Percentiles rank a stretch among this genome's conserved stretches.
These are phyloP conservation scores for Diplodia sapinea DNA, from an alignment of 2,329 filamentous ascomycete species.

Conservation along the genomic window DNA sequence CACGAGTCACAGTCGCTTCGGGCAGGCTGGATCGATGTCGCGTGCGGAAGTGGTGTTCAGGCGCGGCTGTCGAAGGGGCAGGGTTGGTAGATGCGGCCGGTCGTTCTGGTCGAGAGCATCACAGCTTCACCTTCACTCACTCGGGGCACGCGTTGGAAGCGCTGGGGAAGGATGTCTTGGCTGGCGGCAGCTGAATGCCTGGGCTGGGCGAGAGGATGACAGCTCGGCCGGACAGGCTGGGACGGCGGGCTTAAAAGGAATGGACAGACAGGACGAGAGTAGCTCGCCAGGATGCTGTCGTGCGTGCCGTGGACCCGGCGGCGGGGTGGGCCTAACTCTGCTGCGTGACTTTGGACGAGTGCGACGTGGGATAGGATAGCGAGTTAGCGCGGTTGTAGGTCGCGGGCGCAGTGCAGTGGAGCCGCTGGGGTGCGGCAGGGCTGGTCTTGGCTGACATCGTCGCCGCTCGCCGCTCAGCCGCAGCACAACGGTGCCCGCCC, in stretches of 20 bases:
- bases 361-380: constrained; percentile 22
- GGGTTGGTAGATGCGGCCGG: constrained; percentile 5
- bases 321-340: constrained; percentile 19
- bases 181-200: constrained; percentile 16
- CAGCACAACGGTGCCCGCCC: neutral
- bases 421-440: constrained; percentile 8
- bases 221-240: neutral
- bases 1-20: constrained; percentile 10
- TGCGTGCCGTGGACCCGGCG: constrained; percentile 13
- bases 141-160: constrained; percentile 8
- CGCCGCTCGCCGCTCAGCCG: neutral
- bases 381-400: constrained; percentile 15
- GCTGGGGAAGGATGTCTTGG: constrained; percentile 13
- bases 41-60: neutral
- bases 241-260: constrained; percentile 11
- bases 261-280: constrained; percentile 1
- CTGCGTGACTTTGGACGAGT: neutral
- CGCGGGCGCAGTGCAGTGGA: constrained; percentile 4
- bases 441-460: constrained; percentile 23
- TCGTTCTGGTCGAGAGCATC: constrained; percentile 14
- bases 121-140: constrained; percentile 25
- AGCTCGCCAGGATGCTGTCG: constrained; percentile 1
- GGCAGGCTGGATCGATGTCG: constrained; percentile 1
- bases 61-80: neutral
- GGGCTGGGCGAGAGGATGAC: neutral